A percentile compares a stretch with the other conserved stretches of the same genome.
phyloP scores from a whole-genome alignment of 768 basidiomycete genomes.

The Tulasnella sp. region DNA sequence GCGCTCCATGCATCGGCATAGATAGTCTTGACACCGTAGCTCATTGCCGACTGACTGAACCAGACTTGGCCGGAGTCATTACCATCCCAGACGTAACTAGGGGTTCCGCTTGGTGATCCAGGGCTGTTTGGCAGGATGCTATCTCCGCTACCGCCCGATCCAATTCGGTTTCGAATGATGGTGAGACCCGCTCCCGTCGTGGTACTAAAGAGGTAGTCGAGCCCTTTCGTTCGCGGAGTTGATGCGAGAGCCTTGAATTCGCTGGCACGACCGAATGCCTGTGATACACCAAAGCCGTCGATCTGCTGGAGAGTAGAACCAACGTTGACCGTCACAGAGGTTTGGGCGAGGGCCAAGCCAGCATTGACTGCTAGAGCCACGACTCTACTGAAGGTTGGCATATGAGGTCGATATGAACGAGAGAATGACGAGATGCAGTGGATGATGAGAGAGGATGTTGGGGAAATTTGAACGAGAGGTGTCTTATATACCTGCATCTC shows the following conservation, averaged over 20 bases:
- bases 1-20: constrained; percentile 31
- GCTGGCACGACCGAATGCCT: constrained; percentile 25
- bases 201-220: constrained; percentile 28
- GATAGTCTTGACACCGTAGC: constrained; percentile 21
- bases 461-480: neutral
- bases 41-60: constrained; percentile 23
- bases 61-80: constrained; percentile 23
- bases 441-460: neutral
- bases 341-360: neutral
- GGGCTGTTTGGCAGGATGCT: constrained; percentile 1
- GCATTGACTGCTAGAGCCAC: neutral
- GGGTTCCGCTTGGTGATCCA: neutral
- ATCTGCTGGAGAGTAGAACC: constrained; percentile 14
- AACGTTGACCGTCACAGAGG: constrained; percentile 22
- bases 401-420: neutral
- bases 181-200: constrained; percentile 24
- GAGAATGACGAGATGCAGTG: neutral
- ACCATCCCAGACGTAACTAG: constrained; percentile 24
- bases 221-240: constrained; percentile 3
- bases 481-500: neutral
- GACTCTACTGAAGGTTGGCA: neutral
- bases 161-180: constrained; percentile 26
- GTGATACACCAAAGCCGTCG: constrained; percentile 23
- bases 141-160: neutral
- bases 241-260: neutral